Evolutionary conservation across 2,329 filamentous ascomycete species (phyloP), one percentile per base, ranked within the genome.

Genomic region (Fusarium chuoi): DNA sequence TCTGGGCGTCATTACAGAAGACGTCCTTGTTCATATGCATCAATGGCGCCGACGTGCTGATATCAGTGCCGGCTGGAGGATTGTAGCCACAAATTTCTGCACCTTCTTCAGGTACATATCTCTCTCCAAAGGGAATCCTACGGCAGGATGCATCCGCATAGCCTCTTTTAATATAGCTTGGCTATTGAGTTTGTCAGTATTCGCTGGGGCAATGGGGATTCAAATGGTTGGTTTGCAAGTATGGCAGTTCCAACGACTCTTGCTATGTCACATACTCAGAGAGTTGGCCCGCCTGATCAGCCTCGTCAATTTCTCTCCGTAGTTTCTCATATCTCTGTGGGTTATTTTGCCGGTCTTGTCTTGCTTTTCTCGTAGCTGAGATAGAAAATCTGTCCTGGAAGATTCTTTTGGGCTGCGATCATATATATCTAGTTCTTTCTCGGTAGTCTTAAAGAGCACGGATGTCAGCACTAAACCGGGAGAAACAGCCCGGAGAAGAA

Each of bases 141-240:
- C 45, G 1, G 20, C 26, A 17, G 26, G 20, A 2, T 48, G 45
- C 20, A 48, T 48, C 22, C 26, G 26, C 26, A 48, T 48, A 0
- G 45, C 20, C 26, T 30, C 45, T 4, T 48, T 30, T 5, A 30
- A 17, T 8, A 9, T 30, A n/a, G 45, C 26, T 3, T 48, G 45
- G 3, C 45, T 48, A 17, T 30, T 22, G 45, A 17, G 0, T 3
- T 15, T 12, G 10, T 30, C 7, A 22, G 26, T 2, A 48, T 8
- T 17, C 10, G 17, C 10, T 28, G 4, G 22, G 15, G 6, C 10
- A n/a, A 48, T 18, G 45, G 9, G 20, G 1, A 4, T 30, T 4
- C 0, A 15, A 5, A 0, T 22, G 20, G 0, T 6, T 0, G 14
- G 11, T 3, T 48, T 1, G 22, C 45, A 48, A 30, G 26, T 48